Evolutionary conservation across 768 basidiomycete species (phyloP).

Genomic region (Pisolithus sp.): DNA sequence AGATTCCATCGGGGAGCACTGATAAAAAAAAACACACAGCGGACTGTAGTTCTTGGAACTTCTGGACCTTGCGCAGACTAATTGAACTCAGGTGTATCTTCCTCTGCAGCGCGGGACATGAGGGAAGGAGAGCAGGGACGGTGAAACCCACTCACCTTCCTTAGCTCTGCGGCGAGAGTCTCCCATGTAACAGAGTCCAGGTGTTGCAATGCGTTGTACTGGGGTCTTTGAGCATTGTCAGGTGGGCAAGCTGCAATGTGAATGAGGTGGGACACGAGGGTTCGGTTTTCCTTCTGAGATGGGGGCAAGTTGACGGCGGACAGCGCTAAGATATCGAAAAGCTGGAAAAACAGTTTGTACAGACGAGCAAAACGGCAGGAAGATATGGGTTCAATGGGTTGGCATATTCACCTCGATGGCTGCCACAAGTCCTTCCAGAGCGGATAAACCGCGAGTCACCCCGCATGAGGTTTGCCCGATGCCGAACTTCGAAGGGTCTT

Average conservation of each 20-base stretch:
- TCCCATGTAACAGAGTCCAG: constrained; percentile 57
- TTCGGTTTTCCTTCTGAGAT: constrained; percentile 23
- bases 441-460: constrained; percentile 51
- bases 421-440: constrained; percentile 64
- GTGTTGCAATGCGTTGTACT: constrained; percentile 42
- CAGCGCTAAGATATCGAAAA: constrained; percentile 33
- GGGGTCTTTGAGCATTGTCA: constrained; percentile 47
- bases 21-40: constrained; percentile 32
- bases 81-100: constrained; percentile 54
- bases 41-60: constrained; percentile 46
- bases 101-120: constrained; percentile 34
- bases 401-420: constrained; percentile 54
- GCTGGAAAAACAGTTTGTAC: constrained; percentile 37
- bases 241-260: constrained; percentile 57
- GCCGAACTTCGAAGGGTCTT: constrained; percentile 44
- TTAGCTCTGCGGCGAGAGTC: constrained; percentile 51
- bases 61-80: constrained; percentile 37
- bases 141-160: constrained; percentile 40
- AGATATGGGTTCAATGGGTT: too few relatives aligned
- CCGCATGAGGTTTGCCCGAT: constrained; percentile 51
- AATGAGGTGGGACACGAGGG: constrained; percentile 42
- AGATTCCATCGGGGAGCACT: neutral
- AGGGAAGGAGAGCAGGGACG: neutral
- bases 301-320: constrained; percentile 9
- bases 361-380: neutral